These are phyloP conservation scores for Irpex sp. DNA, from an alignment of 1,284 basidiomycete species.

Conservation along the genomic window DNA sequence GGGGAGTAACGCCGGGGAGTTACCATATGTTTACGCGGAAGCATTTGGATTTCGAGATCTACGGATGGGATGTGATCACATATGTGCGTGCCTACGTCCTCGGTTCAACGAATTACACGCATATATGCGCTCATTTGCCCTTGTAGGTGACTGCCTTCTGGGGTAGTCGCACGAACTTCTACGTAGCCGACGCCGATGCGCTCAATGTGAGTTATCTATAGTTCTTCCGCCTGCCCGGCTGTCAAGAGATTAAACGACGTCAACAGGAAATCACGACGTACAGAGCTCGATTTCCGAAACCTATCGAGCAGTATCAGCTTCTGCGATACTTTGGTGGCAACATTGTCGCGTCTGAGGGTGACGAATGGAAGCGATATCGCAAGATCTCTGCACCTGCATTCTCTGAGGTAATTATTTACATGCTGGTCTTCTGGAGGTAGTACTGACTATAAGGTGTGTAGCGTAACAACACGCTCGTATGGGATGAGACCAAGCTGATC, in stretches of 20 bases:
- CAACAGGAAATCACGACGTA: conserved; percentile 11
- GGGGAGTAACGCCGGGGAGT: conserved; percentile 18
- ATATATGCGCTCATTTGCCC: background rate
- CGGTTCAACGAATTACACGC: background rate
- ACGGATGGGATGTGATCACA: conserved; percentile 23
- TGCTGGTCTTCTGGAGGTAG: background rate
- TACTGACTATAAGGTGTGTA: background rate
- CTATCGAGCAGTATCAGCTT: conserved; percentile 24
- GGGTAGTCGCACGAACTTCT: conserved; percentile 17
- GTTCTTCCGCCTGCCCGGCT: background rate
- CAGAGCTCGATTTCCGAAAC: conserved; percentile 28
- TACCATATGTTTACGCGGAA: conserved; percentile 17
- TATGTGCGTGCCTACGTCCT: conserved; percentile 13
- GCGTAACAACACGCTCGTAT: conserved; percentile 53
- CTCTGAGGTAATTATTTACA: conserved; percentile 27
- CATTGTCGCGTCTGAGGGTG: conserved; percentile 49
- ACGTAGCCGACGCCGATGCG: conserved; percentile 21
- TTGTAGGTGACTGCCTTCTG: conserved; percentile 5
- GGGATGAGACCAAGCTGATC: conserved; percentile 46
- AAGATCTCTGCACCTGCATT: conserved; percentile 39
- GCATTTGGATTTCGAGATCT: conserved; percentile 19
- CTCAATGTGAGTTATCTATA: conserved; percentile 15
- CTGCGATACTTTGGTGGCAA: conserved; percentile 41
- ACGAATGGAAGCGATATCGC: conserved; percentile 54
- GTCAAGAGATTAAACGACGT: background rate